Percentiles rank a stretch among this genome's conserved stretches.
These are phyloP conservation scores for Coemansia sp. DNA, from an alignment of 192 early-diverging fungal species.

Conservation along the genomic window DNA sequence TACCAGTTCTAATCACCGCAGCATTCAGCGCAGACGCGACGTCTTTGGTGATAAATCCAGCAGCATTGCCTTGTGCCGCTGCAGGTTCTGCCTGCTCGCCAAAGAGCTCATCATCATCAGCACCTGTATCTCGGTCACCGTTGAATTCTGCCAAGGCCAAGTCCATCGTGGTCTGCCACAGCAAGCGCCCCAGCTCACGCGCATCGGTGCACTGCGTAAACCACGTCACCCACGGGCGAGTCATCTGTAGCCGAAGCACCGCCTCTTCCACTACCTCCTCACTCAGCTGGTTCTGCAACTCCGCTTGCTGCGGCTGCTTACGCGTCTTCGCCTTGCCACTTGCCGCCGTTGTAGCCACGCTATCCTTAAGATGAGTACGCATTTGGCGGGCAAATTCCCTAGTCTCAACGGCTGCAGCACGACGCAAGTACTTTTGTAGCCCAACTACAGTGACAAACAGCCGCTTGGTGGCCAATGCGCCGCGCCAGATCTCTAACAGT, in stretches of 20 bases:
- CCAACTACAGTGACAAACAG: conserved; percentile 41
- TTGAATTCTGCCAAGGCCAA: conserved; percentile 24
- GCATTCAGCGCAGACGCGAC: conserved; percentile 16
- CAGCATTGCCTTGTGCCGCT: neutral
- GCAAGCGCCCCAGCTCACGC: conserved; percentile 24
- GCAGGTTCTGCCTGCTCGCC: neutral
- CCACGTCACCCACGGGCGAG: conserved; percentile 37
- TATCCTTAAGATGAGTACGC: conserved; percentile 26
- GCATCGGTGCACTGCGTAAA: conserved; percentile 34
- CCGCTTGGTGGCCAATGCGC: conserved; percentile 18
- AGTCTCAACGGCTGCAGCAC: conserved; percentile 17
- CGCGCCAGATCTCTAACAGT: conserved; percentile 39
- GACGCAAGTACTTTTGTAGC: conserved; percentile 22
- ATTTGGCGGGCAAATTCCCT: conserved; percentile 46
- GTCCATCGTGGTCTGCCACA: conserved; percentile 40
- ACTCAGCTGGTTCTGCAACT: neutral
- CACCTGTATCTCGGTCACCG: neutral
- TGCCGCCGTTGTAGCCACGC: neutral
- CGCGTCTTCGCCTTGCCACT: conserved; percentile 3
- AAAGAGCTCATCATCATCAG: neutral
- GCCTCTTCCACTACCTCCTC: conserved; percentile 27
- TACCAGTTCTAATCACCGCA: conserved; percentile 28
- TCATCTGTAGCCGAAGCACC: conserved; percentile 31
- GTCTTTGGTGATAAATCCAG: conserved; percentile 22
- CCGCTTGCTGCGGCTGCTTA: neutral